phyloP scores from a whole-genome alignment of 768 basidiomycete genomes.

The Neoboletus magnificus region DNA sequence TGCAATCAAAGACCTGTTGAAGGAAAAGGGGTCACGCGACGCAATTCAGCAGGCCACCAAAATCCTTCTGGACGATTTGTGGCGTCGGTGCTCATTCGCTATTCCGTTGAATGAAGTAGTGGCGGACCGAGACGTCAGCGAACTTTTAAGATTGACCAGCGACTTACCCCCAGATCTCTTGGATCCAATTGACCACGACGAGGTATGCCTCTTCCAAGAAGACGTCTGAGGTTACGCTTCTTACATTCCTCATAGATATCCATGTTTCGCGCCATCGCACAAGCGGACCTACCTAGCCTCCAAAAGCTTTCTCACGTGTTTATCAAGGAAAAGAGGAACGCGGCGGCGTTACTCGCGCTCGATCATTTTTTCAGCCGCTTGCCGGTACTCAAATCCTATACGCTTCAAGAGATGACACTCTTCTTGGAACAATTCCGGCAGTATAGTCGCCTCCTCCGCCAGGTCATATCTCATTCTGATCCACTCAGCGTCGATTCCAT shows the following conservation, averaged over 20 bases:
- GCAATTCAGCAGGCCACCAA: slow-evolving; percentile 35
- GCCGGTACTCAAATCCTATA: slow-evolving; percentile 19
- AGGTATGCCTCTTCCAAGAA: slow-evolving; percentile 8
- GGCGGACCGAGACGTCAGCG: not conserved
- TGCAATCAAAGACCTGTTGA: slow-evolving; percentile 46
- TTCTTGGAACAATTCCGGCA: slow-evolving; percentile 2
- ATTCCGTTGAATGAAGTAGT: slow-evolving; percentile 8
- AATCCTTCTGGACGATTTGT: slow-evolving; percentile 43
- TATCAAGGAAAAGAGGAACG: not conserved
- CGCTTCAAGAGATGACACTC: slow-evolving; percentile 11
- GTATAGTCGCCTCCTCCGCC: slow-evolving; percentile 1
- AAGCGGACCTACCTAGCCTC: slow-evolving; percentile 27
- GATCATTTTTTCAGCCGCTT: slow-evolving; percentile 4
- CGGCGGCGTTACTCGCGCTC: slow-evolving; percentile 8
- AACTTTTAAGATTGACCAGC: slow-evolving; percentile 26
- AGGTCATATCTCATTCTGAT: not conserved
- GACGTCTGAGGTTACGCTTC: not conserved
- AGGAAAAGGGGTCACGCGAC: slow-evolving; percentile 25
- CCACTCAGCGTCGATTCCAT: slow-evolving; percentile 12
- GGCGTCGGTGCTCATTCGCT: slow-evolving; percentile 45
- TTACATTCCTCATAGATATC: slow-evolving; percentile 9
- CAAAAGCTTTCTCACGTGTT: slow-evolving; percentile 33
- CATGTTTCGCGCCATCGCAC: slow-evolving; percentile 35
- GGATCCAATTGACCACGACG: slow-evolving; percentile 1
- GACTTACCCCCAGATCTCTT: slow-evolving; percentile 8